These are phyloP conservation scores for Biscogniauxia mediterranea DNA, from an alignment of 2,329 filamentous ascomycete genomes.

Conservation along the genomic window DNA sequence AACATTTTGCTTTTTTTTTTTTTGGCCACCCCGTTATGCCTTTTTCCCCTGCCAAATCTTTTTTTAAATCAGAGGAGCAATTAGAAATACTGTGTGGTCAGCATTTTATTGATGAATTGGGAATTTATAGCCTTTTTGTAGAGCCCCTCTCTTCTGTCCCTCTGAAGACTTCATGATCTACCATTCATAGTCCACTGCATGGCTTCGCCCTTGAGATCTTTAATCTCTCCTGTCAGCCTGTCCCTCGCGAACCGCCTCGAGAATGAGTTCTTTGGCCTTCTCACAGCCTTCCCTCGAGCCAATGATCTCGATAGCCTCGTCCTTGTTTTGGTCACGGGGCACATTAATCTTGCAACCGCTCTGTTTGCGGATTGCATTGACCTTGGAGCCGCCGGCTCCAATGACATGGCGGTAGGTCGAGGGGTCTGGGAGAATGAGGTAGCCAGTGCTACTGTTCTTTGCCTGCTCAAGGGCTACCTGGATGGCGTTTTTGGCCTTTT, in stretches of 20 bases:
- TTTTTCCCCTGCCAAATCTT: background rate
- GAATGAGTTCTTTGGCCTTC: conserved; percentile 82
- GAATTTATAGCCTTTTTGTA: background rate
- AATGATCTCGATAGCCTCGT: conserved; percentile 87
- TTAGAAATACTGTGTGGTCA: background rate
- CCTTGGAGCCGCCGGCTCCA: conserved; percentile 82
- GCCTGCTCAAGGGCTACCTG: conserved; percentile 71
- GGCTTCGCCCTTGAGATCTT: conserved; percentile 12
- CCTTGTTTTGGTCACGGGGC: conserved; percentile 70
- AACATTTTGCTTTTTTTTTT: background rate
- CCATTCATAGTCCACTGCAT: background rate
- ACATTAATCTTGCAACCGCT: conserved; percentile 94
- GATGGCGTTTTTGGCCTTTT: conserved; percentile 76
- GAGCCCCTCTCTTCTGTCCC: background rate
- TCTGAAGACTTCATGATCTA: background rate
- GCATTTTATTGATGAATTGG: background rate
- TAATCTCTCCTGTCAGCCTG: conserved; percentile 32
- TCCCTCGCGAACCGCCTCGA: conserved; percentile 74
- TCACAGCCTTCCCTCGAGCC: conserved; percentile 79
- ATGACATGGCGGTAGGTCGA: conserved; percentile 88
- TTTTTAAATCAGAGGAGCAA: background rate
- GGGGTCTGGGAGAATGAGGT: conserved; percentile 86
- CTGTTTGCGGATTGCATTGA: conserved; percentile 88
- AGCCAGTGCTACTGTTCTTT: conserved; percentile 71
- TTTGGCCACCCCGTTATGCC: background rate